These are phyloP conservation scores for Aspergillus pseudoglaucus DNA, from an alignment of 2,329 filamentous ascomycete species.

Conservation along the genomic window DNA sequence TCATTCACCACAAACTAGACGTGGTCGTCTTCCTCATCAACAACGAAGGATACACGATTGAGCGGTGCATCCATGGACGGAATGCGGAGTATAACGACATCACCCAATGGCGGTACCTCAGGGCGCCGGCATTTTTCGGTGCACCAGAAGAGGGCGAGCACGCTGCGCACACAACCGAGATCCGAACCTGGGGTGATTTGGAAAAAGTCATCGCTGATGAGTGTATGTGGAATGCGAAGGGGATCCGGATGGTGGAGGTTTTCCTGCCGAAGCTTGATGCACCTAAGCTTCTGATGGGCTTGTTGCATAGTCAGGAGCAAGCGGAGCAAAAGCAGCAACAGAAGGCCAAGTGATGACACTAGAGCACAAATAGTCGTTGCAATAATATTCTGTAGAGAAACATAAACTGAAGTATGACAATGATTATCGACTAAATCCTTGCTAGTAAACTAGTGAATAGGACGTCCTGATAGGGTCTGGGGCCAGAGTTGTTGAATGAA, in stretches of 20 bases:
- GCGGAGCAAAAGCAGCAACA: conserved; percentile 16
- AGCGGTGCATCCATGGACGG: conserved; percentile 52
- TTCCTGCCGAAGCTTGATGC: conserved; percentile 35
- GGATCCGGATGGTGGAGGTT: conserved; percentile 38
- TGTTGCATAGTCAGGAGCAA: conserved; percentile 26
- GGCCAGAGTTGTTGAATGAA: too few species aligned
- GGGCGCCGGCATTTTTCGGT: conserved; percentile 46
- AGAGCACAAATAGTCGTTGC: neutral
- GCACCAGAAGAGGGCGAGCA: conserved; percentile 28
- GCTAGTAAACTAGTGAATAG: too few species aligned
- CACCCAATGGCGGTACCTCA: conserved; percentile 46
- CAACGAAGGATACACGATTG: conserved; percentile 55
- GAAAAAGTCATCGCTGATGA: conserved; percentile 33
- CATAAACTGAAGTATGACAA: too few species aligned
- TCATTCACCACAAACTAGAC: conserved; percentile 50
- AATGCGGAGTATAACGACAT: conserved; percentile 51
- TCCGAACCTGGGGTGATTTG: conserved; percentile 43
- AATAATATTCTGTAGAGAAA: neutral
- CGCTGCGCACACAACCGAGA: conserved; percentile 35
- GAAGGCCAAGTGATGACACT: neutral
- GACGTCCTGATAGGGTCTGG: too few species aligned
- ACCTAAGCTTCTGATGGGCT: conserved; percentile 23
- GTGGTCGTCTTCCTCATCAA: conserved; percentile 50
- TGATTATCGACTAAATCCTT: neutral
- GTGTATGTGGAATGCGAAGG: conserved; percentile 31